Percentiles rank a stretch among this genome's conserved stretches.
phyloP scores from a whole-genome alignment of 1,284 basidiomycete species.

The Vanrija pseudolonga region DNA sequence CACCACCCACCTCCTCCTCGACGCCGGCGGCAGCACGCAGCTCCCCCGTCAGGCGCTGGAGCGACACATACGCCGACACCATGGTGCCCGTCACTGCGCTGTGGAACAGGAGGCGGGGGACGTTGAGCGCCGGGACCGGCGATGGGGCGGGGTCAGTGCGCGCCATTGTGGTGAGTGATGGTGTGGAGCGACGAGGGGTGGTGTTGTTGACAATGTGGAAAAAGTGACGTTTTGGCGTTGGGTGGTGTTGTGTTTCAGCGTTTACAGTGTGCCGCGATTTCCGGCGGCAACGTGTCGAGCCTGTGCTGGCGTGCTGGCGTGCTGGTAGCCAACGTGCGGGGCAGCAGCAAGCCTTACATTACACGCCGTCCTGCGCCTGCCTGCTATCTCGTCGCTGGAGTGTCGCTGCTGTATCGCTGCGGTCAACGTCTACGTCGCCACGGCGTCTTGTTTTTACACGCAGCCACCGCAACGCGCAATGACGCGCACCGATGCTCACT shows the following conservation, averaged over 20 bases:
- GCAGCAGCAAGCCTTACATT: too few relatives aligned
- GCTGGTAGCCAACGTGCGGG: too few relatives aligned
- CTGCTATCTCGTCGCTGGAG: too few relatives aligned
- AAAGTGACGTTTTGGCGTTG: too few relatives aligned
- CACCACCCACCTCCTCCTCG: not conserved
- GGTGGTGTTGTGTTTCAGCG: not conserved
- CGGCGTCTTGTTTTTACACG: too few relatives aligned
- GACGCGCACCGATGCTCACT: too few relatives aligned
- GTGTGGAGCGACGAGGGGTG: slow-evolving; percentile 6
- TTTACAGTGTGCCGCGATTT: not conserved
- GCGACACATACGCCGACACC: slow-evolving; percentile 15
- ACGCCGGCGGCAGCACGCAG: not conserved
- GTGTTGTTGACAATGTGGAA: not conserved
- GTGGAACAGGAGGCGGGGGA: slow-evolving; percentile 31
- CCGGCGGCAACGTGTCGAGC: too few relatives aligned
- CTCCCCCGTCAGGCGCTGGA: not conserved
- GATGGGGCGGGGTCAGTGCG: not conserved
- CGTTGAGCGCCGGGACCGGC: not conserved
- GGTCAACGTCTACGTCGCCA: too few relatives aligned
- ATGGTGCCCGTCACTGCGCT: slow-evolving; percentile 35
- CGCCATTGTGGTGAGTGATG: slow-evolving; percentile 7
- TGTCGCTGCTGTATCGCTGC: too few relatives aligned
- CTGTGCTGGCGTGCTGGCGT: too few relatives aligned
- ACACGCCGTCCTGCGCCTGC: too few relatives aligned
- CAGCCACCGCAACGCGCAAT: too few relatives aligned